Evolutionary conservation across 2,329 filamentous ascomycete species (phyloP).

Genomic region (Colletotrichum tabaci): DNA sequence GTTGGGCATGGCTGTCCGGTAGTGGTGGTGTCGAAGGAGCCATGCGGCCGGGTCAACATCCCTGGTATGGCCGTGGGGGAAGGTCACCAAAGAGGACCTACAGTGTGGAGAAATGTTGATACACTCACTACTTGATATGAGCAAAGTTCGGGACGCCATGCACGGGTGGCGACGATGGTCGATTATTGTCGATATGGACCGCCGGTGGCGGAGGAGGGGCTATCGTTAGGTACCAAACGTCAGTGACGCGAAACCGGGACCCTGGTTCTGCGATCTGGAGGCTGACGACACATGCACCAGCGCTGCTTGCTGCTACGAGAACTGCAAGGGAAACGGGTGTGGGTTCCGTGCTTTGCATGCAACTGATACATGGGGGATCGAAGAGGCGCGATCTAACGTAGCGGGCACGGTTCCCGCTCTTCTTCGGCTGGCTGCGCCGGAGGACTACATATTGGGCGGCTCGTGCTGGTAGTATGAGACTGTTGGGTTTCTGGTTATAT

Average conservation of each 20-base stretch:
- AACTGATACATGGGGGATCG: constrained; percentile 33
- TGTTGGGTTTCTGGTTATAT: neutral
- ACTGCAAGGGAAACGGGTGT: neutral
- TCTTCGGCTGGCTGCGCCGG: constrained; percentile 5
- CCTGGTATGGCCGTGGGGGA: neutral
- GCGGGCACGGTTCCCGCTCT: constrained; percentile 30
- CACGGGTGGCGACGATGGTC: constrained; percentile 30
- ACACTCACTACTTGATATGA: constrained; percentile 6
- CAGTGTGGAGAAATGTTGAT: constrained; percentile 13
- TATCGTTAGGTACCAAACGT: neutral
- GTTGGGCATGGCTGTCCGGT: constrained; percentile 31
- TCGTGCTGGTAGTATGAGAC: constrained; percentile 15
- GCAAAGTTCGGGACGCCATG: constrained; percentile 27
- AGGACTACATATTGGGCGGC: constrained; percentile 17
- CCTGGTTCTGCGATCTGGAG: constrained; percentile 30
- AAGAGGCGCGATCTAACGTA: constrained; percentile 32
- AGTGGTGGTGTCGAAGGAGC: constrained; percentile 32
- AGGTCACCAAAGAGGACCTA: neutral
- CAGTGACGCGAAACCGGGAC: constrained; percentile 24
- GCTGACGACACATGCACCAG: constrained; percentile 14
- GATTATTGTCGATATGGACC: constrained; percentile 6
- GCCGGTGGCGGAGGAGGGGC: constrained; percentile 2
- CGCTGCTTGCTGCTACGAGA: neutral
- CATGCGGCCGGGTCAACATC: constrained; percentile 36
- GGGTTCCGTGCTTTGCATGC: constrained; percentile 30